These are phyloP conservation scores for Diaporthe capsici DNA, from an alignment of 2,329 filamentous ascomycete genomes.

Conservation along the genomic window DNA sequence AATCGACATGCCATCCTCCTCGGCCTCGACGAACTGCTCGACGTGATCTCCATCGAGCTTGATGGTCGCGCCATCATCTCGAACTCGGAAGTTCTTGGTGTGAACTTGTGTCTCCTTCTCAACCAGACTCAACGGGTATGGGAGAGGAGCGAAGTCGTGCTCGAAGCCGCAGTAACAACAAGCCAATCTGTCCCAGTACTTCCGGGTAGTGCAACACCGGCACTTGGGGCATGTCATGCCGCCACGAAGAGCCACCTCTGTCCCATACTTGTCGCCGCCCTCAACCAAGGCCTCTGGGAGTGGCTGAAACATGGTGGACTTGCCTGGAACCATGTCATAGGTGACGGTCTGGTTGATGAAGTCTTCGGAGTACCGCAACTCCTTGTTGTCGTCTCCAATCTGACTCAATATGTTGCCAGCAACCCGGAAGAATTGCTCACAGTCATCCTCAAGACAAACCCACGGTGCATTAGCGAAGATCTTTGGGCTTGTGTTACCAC, in stretches of 20 bases:
- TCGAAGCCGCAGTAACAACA: slow-evolving; percentile 71
- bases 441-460: slow-evolving; percentile 27
- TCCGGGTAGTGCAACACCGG: slow-evolving; percentile 71
- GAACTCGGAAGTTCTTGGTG: background rate
- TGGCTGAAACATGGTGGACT: slow-evolving; percentile 56
- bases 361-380: slow-evolving; percentile 65
- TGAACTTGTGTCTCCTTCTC: slow-evolving; percentile 1
- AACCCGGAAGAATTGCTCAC: slow-evolving; percentile 1
- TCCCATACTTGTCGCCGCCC: slow-evolving; percentile 52
- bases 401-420: background rate
- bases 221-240: slow-evolving; percentile 79
- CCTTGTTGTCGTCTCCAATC: slow-evolving; percentile 41
- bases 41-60: background rate
- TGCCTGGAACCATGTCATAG: slow-evolving; percentile 50
- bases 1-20: slow-evolving; percentile 44
- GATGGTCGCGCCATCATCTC: slow-evolving; percentile 20
- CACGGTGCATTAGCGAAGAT: slow-evolving; percentile 25
- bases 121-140: slow-evolving; percentile 23
- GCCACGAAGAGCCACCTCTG: slow-evolving; percentile 66
- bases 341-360: slow-evolving; percentile 71
- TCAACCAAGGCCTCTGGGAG: slow-evolving; percentile 51
- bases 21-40: background rate
- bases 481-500: background rate
- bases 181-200: slow-evolving; percentile 73
- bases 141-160: background rate